Evolutionary conservation across 2,329 filamentous ascomycete species (phyloP).

Genomic region (Cyphellophora europaea): DNA sequence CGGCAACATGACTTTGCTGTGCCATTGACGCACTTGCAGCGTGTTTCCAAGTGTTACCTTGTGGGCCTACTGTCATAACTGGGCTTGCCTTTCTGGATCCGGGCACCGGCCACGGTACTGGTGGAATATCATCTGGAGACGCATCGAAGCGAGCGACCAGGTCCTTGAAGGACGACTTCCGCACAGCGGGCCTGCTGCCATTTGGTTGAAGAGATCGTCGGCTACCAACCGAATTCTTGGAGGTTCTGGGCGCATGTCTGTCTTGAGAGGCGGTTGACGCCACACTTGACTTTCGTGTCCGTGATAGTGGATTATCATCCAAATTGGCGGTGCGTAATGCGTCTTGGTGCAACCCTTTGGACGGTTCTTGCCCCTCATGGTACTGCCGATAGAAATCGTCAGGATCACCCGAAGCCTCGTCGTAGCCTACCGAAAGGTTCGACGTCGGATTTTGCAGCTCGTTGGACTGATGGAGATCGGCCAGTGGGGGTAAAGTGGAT

Average conservation of each 20-base stretch:
- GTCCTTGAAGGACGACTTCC: constrained; percentile 67
- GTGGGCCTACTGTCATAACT: constrained; percentile 10
- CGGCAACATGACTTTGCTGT: no score
- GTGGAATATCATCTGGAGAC: constrained; percentile 38
- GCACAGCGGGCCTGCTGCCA: constrained; percentile 8
- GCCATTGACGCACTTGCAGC: constrained; percentile 18
- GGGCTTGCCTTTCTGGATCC: constrained; percentile 29
- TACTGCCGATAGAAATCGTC: constrained; percentile 44
- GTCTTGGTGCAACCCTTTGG: constrained; percentile 19
- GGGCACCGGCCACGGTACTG: constrained; percentile 28
- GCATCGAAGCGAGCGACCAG: constrained; percentile 67
- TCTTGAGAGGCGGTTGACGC: constrained; percentile 7
- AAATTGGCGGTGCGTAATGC: constrained; percentile 12
- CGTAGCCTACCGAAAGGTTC: constrained; percentile 7
- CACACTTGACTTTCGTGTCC: constrained; percentile 12
- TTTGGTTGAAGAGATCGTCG: constrained; percentile 5
- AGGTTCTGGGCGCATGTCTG: constrained; percentile 2
- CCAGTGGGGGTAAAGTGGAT: constrained; percentile 6
- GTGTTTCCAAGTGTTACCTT: constrained; percentile 4
- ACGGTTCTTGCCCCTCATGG: constrained; percentile 21
- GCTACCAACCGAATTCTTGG: constrained; percentile 2
- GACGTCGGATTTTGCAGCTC: not conserved
- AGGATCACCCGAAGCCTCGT: constrained; percentile 31
- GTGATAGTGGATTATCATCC: constrained; percentile 1
- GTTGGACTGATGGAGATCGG: not conserved